These are phyloP conservation scores for Thoreauomyces humboldtii DNA, from an alignment of 192 early-diverging fungal species.

Conservation along the genomic window DNA sequence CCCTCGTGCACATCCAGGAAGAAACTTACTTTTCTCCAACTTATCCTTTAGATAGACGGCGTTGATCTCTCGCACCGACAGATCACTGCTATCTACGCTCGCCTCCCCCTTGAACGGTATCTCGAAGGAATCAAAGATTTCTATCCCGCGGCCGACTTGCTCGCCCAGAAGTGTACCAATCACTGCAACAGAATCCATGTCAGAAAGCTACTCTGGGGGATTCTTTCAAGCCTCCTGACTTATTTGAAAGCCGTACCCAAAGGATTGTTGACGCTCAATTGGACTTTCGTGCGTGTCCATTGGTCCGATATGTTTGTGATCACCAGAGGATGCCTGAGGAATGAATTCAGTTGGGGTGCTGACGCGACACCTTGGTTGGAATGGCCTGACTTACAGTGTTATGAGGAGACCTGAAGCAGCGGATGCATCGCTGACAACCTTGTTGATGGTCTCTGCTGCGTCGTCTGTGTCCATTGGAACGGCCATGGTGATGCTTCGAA, in stretches of 20 bases:
- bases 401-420: conserved; percentile 34
- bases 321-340: conserved; percentile 77
- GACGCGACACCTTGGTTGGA: background rate
- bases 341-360: background rate
- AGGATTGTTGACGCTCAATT: conserved; percentile 28
- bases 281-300: conserved; percentile 69
- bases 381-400: conserved; percentile 28
- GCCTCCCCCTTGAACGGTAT: conserved; percentile 47
- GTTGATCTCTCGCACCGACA: conserved; percentile 46
- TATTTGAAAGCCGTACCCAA: background rate
- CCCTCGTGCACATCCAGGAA: no score
- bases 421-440: conserved; percentile 23
- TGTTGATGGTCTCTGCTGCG: background rate
- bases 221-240: background rate
- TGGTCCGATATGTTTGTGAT: conserved; percentile 87
- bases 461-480: conserved; percentile 30
- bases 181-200: conserved; percentile 36
- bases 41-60: conserved; percentile 66
- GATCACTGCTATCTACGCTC: conserved; percentile 29
- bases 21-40: conserved; percentile 70
- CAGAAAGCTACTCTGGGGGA: background rate
- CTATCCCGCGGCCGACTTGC: conserved; percentile 75
- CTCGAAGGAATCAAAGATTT: conserved; percentile 85
- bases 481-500: no score
- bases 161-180: conserved; percentile 75